phyloP scores from a whole-genome alignment of 2,329 filamentous ascomycete genomes.

The Geosmithia flava region DNA sequence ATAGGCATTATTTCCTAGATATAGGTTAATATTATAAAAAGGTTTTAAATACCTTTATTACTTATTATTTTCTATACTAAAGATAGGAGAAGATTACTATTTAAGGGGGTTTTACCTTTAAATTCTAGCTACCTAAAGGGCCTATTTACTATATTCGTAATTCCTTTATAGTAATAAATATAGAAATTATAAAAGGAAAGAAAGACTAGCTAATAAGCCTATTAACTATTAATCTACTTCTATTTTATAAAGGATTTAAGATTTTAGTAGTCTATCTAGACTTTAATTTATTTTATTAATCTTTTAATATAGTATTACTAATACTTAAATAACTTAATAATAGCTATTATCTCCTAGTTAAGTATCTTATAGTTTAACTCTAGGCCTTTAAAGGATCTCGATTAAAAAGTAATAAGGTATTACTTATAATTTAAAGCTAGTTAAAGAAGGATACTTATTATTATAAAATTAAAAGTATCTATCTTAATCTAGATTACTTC shows the following conservation, averaged over 20 bases:
- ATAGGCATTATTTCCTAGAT: no score
- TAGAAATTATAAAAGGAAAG: no score
- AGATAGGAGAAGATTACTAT: no score
- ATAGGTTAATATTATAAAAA: no score
- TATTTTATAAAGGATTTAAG: slow-evolving; percentile 7
- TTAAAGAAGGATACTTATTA: no score
- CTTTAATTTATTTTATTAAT: not conserved
- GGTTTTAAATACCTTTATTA: no score
- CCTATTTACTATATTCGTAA: no score
- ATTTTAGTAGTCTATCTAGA: slow-evolving; percentile 10
- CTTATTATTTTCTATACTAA: no score
- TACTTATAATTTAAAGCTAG: not conserved
- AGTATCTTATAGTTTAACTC: slow-evolving; percentile 2
- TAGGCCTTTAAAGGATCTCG: slow-evolving; percentile 1
- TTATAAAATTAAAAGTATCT: not conserved
- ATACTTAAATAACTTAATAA: slow-evolving; percentile 3
- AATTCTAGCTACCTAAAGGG: no score
- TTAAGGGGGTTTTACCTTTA: no score
- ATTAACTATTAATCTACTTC: slow-evolving; percentile 7
- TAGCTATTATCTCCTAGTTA: slow-evolving; percentile 3
- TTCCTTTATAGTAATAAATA: no score
- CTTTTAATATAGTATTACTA: not conserved
- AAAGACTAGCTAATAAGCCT: slow-evolving; percentile 6
- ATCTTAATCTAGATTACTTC: slow-evolving; percentile 5
- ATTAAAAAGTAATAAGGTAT: not conserved